Evolutionary conservation across 2,329 filamentous ascomycete genomes (phyloP), one percentile per base, ranked within the genome.

Genomic region (Penicillium freii): DNA sequence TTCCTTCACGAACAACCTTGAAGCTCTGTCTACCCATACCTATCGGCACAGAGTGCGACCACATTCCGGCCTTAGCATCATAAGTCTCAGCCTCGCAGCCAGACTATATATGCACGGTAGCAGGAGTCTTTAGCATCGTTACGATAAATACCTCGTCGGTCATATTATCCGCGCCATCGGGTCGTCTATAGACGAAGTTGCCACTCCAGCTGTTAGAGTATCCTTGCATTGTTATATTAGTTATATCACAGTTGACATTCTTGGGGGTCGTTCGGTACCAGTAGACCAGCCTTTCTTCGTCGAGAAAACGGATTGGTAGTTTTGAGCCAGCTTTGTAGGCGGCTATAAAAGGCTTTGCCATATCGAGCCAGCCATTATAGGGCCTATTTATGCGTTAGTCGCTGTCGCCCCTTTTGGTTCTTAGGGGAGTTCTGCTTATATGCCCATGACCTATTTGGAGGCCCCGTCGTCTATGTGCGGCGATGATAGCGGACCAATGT

Each of bases 261-360:
- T 74, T 78, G 1, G 77, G 76, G 1, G 78, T 81, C 1, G 80
- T 80, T 2, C 81, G 77, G 68, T 82, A 84, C 82, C 81, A 84
- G 73, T 84, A 84, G 33, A 82, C 70, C 15, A 84, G 66, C 68
- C 81, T 74, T 23, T 84, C 82, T 8, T 75, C 69, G 34, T 70
- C 69, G 59, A 83, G 80, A 68, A 78, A 78, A 15, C 57, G 54
- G 29, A 65, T 58, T 15, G 65, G 61, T 1, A 56, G 64, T 23
- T 67, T 75, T 3, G 70, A 73, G 15, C 78, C 79, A 45, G 75
- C 77, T 61, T 82, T 81, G 68, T 78, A 84, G 0, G 82, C 81
- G 0, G 78, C 73, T 58, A 83, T 83, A 62, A 79, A 84, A 1
- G 81, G 81, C 57, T 78, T 77, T 8, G 81, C 77, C 70, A 84